These are phyloP conservation scores for Zea mays DNA, from an alignment of 176 grass and related monocot species.

Conservation along the genomic window DNA sequence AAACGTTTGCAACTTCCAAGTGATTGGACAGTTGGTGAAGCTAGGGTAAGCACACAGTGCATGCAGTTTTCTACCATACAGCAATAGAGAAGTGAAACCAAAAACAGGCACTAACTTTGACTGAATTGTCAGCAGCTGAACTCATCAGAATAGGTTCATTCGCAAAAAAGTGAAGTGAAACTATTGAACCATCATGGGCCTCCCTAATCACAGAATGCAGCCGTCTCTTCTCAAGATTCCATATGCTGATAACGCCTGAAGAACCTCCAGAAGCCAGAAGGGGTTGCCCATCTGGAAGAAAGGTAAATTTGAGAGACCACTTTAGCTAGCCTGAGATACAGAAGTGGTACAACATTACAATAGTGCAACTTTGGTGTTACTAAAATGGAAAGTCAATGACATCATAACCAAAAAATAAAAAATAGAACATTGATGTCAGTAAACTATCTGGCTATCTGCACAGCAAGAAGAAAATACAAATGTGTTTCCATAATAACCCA, in stretches of 20 bases:
- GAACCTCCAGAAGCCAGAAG: conserved; percentile 93
- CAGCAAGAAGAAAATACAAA: conserved; percentile 8
- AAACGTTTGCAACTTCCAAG: not conserved
- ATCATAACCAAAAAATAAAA: not conserved
- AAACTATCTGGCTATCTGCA: not conserved
- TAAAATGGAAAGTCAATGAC: not conserved
- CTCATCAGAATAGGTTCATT: conserved; percentile 98
- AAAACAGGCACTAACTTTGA: conserved; percentile 63
- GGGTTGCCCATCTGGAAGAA: conserved; percentile 79
- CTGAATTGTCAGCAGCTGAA: conserved; percentile 96
- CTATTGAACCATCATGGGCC: conserved; percentile 83
- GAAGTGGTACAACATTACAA: not conserved
- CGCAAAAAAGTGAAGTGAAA: conserved; percentile 88
- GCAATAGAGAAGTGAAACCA: conserved; percentile 6
- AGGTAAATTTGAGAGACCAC: conserved; percentile 21
- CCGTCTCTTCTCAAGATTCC: conserved; percentile 92
- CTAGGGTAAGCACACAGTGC: not conserved
- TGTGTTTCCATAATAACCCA: conserved; percentile 9
- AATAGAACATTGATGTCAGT: not conserved
- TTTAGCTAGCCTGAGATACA: not conserved
- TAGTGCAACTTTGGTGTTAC: conserved; percentile 5
- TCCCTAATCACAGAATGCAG: conserved; percentile 92
- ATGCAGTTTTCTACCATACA: not conserved
- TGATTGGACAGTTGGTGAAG: conserved; percentile 1
- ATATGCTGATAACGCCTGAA: conserved; percentile 96